Conservation (phyloP, 768 basidiomycete species). For the Russula compacta region DNA sequence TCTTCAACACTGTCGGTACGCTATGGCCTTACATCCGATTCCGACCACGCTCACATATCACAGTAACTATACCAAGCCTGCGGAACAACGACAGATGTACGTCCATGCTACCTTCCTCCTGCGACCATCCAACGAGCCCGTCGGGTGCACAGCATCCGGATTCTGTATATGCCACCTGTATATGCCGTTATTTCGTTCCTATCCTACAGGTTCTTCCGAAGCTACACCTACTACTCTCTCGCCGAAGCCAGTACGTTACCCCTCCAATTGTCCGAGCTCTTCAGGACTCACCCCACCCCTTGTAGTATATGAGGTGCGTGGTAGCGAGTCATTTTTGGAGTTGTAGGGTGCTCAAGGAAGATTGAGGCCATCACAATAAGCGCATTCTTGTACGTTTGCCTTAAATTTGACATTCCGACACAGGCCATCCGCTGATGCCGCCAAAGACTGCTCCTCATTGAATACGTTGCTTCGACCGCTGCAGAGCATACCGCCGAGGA, state of each 20-base stretch:
- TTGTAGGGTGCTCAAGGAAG: neutral
- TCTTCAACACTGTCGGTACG: conserved; percentile 55
- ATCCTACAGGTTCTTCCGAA: conserved; percentile 75
- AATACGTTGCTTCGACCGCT: conserved; percentile 71
- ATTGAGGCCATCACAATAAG: conserved; percentile 67
- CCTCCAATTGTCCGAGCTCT: conserved; percentile 25
- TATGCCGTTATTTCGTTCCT: conserved; percentile 80
- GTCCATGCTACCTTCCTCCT: conserved; percentile 1
- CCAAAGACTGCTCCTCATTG: conserved; percentile 65
- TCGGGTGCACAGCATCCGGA: conserved; percentile 46
- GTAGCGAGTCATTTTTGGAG: neutral
- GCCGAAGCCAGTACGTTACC: conserved; percentile 37
- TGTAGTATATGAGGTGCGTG: conserved; percentile 56
- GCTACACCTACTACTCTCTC: conserved; percentile 58
- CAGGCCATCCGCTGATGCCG: neutral
- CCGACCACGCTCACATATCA: neutral
- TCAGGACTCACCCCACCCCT: conserved; percentile 23
- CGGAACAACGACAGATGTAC: conserved; percentile 76
- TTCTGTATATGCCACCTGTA: conserved; percentile 77
- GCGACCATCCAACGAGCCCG: neutral
- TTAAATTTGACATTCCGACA: neutral
- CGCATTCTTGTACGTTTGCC: conserved; percentile 65
- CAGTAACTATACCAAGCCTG: conserved; percentile 63
- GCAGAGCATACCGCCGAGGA: conserved; percentile 50
- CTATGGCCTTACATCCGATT: neutral